Conservation (phyloP, 164 flowering plant species). For the Vitis cinerea region DNA sequence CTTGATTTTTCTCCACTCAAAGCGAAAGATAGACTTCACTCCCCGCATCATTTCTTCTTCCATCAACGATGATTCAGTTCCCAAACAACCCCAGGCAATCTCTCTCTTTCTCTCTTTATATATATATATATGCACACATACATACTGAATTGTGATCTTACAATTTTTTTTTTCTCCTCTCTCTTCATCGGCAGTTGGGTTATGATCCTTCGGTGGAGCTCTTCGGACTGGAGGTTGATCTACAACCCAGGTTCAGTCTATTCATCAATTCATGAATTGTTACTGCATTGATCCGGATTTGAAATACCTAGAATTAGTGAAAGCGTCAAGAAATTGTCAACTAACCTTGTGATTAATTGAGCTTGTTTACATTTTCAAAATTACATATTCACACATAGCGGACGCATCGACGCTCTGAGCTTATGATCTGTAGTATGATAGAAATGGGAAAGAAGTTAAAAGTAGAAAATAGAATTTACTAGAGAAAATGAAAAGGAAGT, state of each 20-base stretch:
- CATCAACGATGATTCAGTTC: slow-evolving; percentile 24
- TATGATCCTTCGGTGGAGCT: slow-evolving; percentile 77
- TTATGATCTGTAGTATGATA: no score
- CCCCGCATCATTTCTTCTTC: slow-evolving; percentile 23
- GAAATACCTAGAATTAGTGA: no score
- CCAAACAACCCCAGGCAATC: slow-evolving; percentile 31
- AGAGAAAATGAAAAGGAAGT: no score
- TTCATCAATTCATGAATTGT: not conserved
- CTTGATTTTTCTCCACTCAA: slow-evolving; percentile 24
- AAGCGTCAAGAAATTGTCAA: no score
- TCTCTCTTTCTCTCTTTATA: not conserved
- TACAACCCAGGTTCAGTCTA: slow-evolving; percentile 48
- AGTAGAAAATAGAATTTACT: no score
- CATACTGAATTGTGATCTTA: not conserved
- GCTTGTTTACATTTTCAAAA: no score
- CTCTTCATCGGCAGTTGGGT: slow-evolving; percentile 39
- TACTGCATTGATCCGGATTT: not conserved
- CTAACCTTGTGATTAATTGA: no score
- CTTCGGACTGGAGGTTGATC: slow-evolving; percentile 58
- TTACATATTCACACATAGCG: no score
- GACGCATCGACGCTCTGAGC: no score
- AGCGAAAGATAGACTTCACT: slow-evolving; percentile 15
- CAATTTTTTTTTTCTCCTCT: not conserved
- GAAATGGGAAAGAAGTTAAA: no score
- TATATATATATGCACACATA: not conserved